These are phyloP conservation scores for Cytospora leucostoma DNA, from an alignment of 2,329 filamentous ascomycete genomes.

Conservation along the genomic window DNA sequence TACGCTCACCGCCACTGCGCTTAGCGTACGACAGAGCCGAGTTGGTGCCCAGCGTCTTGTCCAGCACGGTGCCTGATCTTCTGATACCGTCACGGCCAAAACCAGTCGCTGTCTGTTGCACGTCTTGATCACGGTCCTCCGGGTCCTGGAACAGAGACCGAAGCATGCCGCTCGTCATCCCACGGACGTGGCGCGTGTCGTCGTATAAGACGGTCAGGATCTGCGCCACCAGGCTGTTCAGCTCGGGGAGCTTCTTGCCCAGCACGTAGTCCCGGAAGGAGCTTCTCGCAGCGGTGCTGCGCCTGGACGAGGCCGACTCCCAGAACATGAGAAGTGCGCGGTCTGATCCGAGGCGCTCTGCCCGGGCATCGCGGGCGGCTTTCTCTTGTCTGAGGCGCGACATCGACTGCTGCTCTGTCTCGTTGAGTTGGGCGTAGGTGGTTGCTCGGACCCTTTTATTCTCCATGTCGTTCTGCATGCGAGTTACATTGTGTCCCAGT, in stretches of 20 bases:
- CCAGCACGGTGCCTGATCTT: slow-evolving; percentile 28
- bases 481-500: not conserved
- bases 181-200: slow-evolving; percentile 33
- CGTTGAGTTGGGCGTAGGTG: not conserved
- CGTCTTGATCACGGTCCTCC: not conserved
- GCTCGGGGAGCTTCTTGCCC: slow-evolving; percentile 33
- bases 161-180: slow-evolving; percentile 33
- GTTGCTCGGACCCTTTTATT: not conserved
- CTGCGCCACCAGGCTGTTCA: slow-evolving; percentile 34
- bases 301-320: slow-evolving; percentile 32
- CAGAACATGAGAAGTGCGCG: slow-evolving; percentile 35
- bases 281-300: slow-evolving; percentile 25
- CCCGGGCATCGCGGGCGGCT: slow-evolving; percentile 11
- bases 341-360: slow-evolving; percentile 23
- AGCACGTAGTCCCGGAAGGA: slow-evolving; percentile 35
- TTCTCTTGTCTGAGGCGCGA: not conserved
- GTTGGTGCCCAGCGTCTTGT: slow-evolving; percentile 29
- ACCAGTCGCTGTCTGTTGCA: slow-evolving; percentile 10
- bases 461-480: not conserved
- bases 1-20: slow-evolving; percentile 40
- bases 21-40: slow-evolving; percentile 36
- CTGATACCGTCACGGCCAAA: not conserved
- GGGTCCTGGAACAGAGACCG: slow-evolving; percentile 30
- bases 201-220: slow-evolving; percentile 36
- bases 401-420: slow-evolving; percentile 7